Conservation (phyloP, 2,329 filamentous ascomycete genomes). For the Fusarium sp. region DNA sequence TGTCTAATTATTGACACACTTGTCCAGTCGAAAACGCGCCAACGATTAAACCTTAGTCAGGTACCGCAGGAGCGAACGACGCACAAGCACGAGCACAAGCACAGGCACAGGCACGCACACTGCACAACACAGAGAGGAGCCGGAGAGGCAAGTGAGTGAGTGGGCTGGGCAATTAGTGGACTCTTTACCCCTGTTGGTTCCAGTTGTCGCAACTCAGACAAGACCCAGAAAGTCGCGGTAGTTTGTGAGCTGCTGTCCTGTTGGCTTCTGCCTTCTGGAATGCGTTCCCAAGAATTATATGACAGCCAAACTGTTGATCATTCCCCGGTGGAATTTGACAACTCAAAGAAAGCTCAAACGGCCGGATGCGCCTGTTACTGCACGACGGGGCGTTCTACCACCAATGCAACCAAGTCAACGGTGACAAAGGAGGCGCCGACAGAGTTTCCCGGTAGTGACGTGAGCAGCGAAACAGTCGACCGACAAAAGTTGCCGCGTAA, state of each 20-base stretch:
- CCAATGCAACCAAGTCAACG: slow-evolving; percentile 35
- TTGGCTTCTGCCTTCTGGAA: slow-evolving; percentile 40
- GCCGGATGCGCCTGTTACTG: slow-evolving; percentile 19
- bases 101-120: slow-evolving; percentile 13
- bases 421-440: slow-evolving; percentile 17
- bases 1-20: slow-evolving; percentile 40
- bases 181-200: slow-evolving; percentile 25
- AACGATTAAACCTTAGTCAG: slow-evolving; percentile 28
- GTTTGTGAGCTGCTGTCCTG: slow-evolving; percentile 18
- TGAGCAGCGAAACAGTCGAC: slow-evolving; percentile 9
- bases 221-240: slow-evolving; percentile 17
- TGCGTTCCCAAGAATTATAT: slow-evolving; percentile 38
- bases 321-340: slow-evolving; percentile 39
- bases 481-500: not conserved
- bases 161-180: slow-evolving; percentile 37
- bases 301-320: slow-evolving; percentile 42
- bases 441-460: slow-evolving; percentile 21
- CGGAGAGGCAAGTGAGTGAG: not conserved
- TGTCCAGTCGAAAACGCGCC: slow-evolving; percentile 15
- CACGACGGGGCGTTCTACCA: slow-evolving; percentile 21
- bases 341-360: slow-evolving; percentile 25
- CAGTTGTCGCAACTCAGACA: slow-evolving; percentile 29
- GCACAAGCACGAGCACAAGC: slow-evolving; percentile 18
- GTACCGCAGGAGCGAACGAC: slow-evolving; percentile 26
- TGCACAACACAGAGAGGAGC: slow-evolving; percentile 24